These are phyloP conservation scores for Rhizomucor miehei DNA, from an alignment of 371 early-diverging fungal genomes.

Conservation along the genomic window DNA sequence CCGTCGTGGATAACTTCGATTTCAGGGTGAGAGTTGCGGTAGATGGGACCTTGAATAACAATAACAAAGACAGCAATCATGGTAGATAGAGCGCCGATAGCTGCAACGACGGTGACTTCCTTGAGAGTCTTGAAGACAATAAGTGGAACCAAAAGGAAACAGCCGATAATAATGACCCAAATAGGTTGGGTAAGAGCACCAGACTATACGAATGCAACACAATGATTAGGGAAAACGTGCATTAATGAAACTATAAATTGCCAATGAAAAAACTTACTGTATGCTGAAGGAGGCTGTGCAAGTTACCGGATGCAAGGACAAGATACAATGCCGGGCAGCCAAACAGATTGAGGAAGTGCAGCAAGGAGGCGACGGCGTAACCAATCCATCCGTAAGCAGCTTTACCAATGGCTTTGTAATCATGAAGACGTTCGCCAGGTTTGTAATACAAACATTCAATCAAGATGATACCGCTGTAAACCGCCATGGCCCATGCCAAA, in stretches of 20 bases:
- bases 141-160: constrained; percentile 70
- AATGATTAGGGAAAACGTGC: too few species aligned
- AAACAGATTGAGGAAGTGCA: constrained; percentile 66
- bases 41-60: constrained; percentile 33
- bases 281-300: constrained; percentile 46
- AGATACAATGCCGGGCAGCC: constrained; percentile 79
- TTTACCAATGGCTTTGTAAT: constrained; percentile 60
- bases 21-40: constrained; percentile 19
- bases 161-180: constrained; percentile 67
- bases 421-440: constrained; percentile 51
- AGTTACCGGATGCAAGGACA: constrained; percentile 68
- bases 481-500: constrained; percentile 33
- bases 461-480: constrained; percentile 36
- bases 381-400: constrained; percentile 64
- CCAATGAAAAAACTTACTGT: constrained; percentile 15
- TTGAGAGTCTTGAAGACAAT: constrained; percentile 69
- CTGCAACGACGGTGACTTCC: constrained; percentile 67
- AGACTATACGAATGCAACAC: too few species aligned
- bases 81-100: constrained; percentile 46
- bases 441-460: constrained; percentile 39
- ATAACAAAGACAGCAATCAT: constrained; percentile 50
- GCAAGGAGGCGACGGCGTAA: constrained; percentile 55
- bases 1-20: constrained; percentile 15
- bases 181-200: constrained; percentile 19
- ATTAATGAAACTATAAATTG: background rate